Evolutionary conservation across 306 rosid genomes (phyloP).

Genomic region (Quercus aquifolioides): DNA sequence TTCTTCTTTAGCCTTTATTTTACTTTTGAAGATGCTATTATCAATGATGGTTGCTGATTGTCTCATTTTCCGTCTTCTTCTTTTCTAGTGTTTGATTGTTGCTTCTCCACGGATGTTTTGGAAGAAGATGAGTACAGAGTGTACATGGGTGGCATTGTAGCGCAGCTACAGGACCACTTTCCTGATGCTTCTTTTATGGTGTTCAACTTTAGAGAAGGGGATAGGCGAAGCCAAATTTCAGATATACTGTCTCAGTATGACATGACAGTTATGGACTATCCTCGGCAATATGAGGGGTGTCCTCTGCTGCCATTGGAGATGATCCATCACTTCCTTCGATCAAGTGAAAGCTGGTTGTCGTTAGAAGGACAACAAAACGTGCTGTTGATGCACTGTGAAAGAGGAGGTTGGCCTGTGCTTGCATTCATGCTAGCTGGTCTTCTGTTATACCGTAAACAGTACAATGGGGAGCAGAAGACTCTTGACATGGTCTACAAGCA

Average conservation of each 20-base stretch:
- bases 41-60: not conserved
- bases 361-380: conserved; percentile 91
- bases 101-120: conserved; percentile 88
- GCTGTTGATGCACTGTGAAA: conserved; percentile 94
- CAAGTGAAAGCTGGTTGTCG: conserved; percentile 98
- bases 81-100: conserved; percentile 87
- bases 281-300: conserved; percentile 87
- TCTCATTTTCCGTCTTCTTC: not conserved
- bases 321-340: conserved; percentile 96
- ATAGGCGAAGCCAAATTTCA: conserved; percentile 65
- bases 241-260: conserved; percentile 86
- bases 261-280: conserved; percentile 99
- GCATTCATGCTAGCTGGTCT: conserved; percentile 98
- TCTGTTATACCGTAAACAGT: conserved; percentile 81
- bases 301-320: conserved; percentile 89
- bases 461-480: conserved; percentile 89
- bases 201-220: conserved; percentile 94
- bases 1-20: not conserved
- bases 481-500: conserved; percentile 98
- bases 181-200: conserved; percentile 97
- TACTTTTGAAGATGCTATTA: not conserved
- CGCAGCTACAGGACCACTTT: conserved; percentile 86
- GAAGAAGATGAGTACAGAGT: conserved; percentile 84
- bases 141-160: conserved; percentile 83
- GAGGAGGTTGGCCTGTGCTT: conserved; percentile 98